Evolutionary conservation across 441 rosid species (phyloP), one percentile per base, ranked within the genome.

Genomic region (Arabidopsis hybrid): DNA sequence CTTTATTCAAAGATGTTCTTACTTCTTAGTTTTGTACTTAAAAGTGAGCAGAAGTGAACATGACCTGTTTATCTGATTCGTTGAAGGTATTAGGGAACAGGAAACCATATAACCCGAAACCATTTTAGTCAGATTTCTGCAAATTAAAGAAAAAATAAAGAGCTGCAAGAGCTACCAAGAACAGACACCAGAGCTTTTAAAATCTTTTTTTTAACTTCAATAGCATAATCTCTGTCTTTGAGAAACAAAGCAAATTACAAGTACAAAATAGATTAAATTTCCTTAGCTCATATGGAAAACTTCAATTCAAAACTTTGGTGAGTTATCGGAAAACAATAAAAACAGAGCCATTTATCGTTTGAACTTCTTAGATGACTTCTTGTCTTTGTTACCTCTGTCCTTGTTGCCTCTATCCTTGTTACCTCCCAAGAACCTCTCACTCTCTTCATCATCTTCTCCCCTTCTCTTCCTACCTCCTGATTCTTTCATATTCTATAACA

Each of bases 401-500:
- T 80, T 84, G 39, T 57, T 40, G 34, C 55, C 49, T 51, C 85
- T 26, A 3, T 57, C 85, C 68, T 80, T 84, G 39, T 57, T 40
- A 36, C 55, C 49, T 51, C 85, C 87, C 35, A 93, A 34, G 18
- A 83, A 85, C 66, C 81, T 89, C 67, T 83, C 87, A 34, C 92
- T 66, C 9, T 91, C 92, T 6, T 87, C 97, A 4, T 82, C 91
- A 0, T 79, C 90, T 9, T 80, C 89, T 71, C 86, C 88, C 4
- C 78, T 73, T 80, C 84, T 83, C 82, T 60, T 85, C 42, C 70
- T 82, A 32, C 81, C 80, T 56, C 84, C 88, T 17, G 75, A 73
- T 60, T 86, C 95, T 74, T 87, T 91, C 60, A 88, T 81, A 65
- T 82, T 85, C 97, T 93, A 69, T 78, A 71, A 4, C 71, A 71